A percentile compares a stretch with the other conserved stretches of the same genome.
Evolutionary conservation across 139 green algal species (phyloP).

Genomic region (Tetraselmis chui): DNA sequence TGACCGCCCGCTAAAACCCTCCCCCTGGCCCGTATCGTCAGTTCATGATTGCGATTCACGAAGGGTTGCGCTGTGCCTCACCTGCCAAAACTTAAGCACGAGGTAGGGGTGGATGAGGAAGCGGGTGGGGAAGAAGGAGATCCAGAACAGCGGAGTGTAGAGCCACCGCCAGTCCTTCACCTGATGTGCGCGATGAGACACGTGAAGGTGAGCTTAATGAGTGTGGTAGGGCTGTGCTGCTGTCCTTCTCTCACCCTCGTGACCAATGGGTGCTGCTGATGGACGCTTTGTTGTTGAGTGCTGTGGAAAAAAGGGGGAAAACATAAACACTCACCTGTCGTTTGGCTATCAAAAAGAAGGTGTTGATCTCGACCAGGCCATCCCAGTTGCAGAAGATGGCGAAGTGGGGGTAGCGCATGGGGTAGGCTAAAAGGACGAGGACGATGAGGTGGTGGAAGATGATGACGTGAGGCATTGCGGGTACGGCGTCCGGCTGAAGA

Average conservation of each 20-base stretch:
- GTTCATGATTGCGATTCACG: no score
- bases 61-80: no score
- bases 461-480: neutral
- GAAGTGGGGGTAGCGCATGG: conserved; percentile 1
- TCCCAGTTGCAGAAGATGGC: neutral
- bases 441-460: neutral
- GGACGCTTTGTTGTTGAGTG: no score
- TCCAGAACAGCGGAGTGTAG: neutral
- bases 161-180: neutral
- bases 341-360: conserved; percentile 2
- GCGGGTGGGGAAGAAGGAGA: conserved; percentile 2
- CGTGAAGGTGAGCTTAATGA: no score
- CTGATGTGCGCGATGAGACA: neutral
- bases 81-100: neutral
- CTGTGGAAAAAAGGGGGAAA: no score
- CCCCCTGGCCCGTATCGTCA: no score
- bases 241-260: no score
- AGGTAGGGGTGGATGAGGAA: conserved; percentile 4
- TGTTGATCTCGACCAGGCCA: conserved; percentile 4
- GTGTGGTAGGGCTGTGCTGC: no score
- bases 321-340: conserved; percentile 1
- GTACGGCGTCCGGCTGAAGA: neutral
- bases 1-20: no score
- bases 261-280: no score
- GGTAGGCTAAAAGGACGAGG: neutral